Conservation (phyloP, 1,139 yeast species). For the Pichia sp. region DNA sequence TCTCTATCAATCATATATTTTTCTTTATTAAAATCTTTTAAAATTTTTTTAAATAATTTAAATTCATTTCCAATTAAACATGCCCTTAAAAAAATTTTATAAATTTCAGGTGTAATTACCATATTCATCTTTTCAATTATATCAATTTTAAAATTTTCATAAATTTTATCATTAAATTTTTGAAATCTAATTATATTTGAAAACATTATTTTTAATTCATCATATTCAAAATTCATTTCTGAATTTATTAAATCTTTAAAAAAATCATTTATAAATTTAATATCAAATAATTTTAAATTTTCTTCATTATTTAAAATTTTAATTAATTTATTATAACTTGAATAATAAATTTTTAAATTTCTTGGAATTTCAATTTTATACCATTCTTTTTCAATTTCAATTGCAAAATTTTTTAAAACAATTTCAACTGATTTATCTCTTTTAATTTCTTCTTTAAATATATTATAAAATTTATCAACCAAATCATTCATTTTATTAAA, state of each 20-base stretch:
- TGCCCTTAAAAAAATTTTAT: conserved; percentile 18
- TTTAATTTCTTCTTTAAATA: not conserved
- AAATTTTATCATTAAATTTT: conserved; percentile 13
- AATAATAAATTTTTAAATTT: conserved; percentile 3
- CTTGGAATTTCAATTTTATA: conserved; percentile 8
- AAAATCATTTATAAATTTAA: conserved; percentile 7
- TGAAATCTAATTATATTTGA: conserved; percentile 2
- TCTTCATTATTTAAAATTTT: not conserved
- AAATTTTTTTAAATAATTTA: conserved; percentile 16
- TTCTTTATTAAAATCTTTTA: conserved; percentile 14
- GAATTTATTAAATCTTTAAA: conserved; percentile 7
- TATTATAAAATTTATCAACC: conserved; percentile 1
- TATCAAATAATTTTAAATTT: not conserved
- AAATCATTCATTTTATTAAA: not conserved
- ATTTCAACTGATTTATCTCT: not conserved
- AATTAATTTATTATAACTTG: not conserved
- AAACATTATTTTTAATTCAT: conserved; percentile 6
- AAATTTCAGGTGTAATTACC: conserved; percentile 12
- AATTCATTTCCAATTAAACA: conserved; percentile 16
- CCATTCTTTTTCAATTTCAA: conserved; percentile 8
- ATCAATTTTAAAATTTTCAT: conserved; percentile 11
- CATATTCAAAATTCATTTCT: conserved; percentile 6
- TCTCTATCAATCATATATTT: conserved; percentile 19
- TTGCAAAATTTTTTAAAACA: not conserved
- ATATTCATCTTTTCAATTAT: conserved; percentile 13